Base-by-base conservation (phyloP, 352 stramenopile genomes). In the Pythium oligandrum region DNA sequence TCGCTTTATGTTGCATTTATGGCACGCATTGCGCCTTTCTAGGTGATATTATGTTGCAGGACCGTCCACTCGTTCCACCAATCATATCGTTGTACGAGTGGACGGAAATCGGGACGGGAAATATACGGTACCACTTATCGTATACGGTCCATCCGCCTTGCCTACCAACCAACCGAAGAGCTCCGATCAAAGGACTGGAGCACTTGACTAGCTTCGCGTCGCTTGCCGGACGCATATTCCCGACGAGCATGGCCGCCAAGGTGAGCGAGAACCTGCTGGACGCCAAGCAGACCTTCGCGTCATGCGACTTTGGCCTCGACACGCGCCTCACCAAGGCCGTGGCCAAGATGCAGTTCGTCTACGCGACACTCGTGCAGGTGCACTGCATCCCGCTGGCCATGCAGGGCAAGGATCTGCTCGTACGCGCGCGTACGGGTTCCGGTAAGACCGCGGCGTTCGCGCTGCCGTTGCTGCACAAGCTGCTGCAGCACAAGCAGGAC, bases 381-480 rank as follows among this genome's bases (percentile, higher is more conserved):
- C 88, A 98, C 64, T 96, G 84, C 67, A 97, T 98, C 56, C 93
- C 93, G 48, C 68, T 98, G 55, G 86, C 89, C 9, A 74, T 98
- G 57, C 73, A 96, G 60, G 93, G 93, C 44, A 98, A 98, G 54
- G 93, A 98, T 64, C 51, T 98, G 63, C 72, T 98, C 45, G 91
- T 98, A 48, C 83, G 89, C 35, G 91, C 91, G 26, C 80, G 90
- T 40, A 98, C 93, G 8, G 93, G 93, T 36, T 97, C 89, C 0
- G 93, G 93, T 30, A 98, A 98, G 71, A 98, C 93, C 9, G 88
- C 92, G 11, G 93, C 91, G n/a, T 98, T 96, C 56, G 86, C 86
- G 52, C 62, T 98, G 53, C 93, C 93, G 30, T 59, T 97, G 33
- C 61, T 98, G 51, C 90, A 98, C 67, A 97, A 97, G 70, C 79